Base-by-base conservation (phyloP, 2,329 filamentous ascomycete species). In the Fusarium anthophilum region DNA sequence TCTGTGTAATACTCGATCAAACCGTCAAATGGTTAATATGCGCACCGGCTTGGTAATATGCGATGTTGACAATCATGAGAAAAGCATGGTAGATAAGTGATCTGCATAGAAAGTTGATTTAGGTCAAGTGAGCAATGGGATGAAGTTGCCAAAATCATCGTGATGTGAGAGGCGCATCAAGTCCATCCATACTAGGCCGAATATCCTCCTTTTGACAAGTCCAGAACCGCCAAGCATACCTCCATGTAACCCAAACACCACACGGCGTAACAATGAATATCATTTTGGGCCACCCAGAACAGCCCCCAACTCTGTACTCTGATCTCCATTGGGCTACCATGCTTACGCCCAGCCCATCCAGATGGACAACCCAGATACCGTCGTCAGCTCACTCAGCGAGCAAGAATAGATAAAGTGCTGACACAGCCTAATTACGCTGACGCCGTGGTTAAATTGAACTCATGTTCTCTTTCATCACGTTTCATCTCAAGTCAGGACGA, bases 331-430 rank as follows among this genome's bases (percentile, higher is more conserved):
- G 38, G 63, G 5, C 22, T 12, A 24, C 35, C 11, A 17, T 38
- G 53, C 58, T 57, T 38, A 64, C 66, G 41, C 51, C 47, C 58
- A 50, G 38, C 18, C 32, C 28, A 47, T 20, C 26, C 22, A 22
- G 37, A 24, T 69, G 32, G 24, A 12, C n/a, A 30, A 30, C n/a
- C 22, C 8, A 51, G 38, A 53, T 39, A 38, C 30, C 8, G 47
- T 66, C 54, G 47, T 56, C 60, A 66, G 59, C 68, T 70, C 60
- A 70, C 32, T 43, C 53, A 66, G 53, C 37, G 11, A 59, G 47
- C 37, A 11, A 47, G 17, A n/a, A 57, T 39, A 43, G 57, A 70
- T 61, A 59, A n/a, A 44, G 43, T 61, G 51, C 59, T 70, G 14
- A 70, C 51, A 37, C 17, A 47, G 22, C 20, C 51, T 15, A 43